Base-by-base conservation (phyloP, 768 basidiomycete genomes). In the Podaxis mareebaensis region DNA sequence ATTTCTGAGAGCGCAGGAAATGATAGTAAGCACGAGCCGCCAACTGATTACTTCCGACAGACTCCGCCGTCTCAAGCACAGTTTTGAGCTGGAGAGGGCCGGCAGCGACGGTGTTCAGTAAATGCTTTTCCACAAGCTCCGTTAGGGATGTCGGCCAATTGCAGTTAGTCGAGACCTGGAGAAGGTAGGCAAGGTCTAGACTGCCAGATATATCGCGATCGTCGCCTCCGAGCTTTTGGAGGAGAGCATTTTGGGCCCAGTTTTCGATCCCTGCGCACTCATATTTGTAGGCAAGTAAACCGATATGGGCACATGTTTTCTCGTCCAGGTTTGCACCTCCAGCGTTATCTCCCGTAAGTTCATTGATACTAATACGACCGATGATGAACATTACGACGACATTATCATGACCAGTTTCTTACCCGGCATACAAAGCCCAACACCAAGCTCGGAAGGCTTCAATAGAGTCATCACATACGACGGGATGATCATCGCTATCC, bases 361-460 rank as follows among this genome's bases (percentile, higher is more conserved):
- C 44, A n/a, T 46, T 20, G 20, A 46, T 46, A 15, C 56, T 42
- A 24, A 28, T 28, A 15, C 24, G 24, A 44, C n/a, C 20, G 13
- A 15, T 24, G 26, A 57, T 57, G 11, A 53, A 3, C 40, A 22
- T 8, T 46, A n/a, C 20, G 44, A 46, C 17, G 20, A 8, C 4
- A 4, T 46, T 17, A 20, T 7, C 20, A 20, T 8, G 17, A n/a
- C 2, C 44, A 7, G 44, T 17, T 20, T 6, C n/a, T 46, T 20
- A 46, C 44, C 22, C 24, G 22, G 56, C 56, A 46, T 58, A 58
- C 26, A 58, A 44, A 30, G 44, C 56, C 26, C 24, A 48, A 28
- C 56, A 58, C 42, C 56, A 58, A n/a, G 40, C 56, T 28, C 42
- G 56, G n/a, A 58, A 58, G 3, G 56, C 40, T 26, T 42, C 26